These are phyloP conservation scores for Penicillium olsonii DNA, from an alignment of 2,329 filamentous ascomycete genomes.

Conservation along the genomic window DNA sequence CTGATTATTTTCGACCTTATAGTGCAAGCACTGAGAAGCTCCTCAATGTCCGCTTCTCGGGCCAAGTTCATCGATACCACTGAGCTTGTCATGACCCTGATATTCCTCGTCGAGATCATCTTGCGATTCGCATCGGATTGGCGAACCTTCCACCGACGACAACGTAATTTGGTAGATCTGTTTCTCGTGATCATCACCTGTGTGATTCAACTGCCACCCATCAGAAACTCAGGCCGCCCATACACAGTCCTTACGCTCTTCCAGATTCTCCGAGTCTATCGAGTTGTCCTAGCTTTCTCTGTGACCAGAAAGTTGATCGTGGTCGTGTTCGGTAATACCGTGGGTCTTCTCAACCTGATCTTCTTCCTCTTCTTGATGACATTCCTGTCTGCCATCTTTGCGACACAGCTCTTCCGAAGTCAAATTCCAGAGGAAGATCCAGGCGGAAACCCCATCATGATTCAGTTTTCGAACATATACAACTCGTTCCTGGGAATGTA, in stretches of 20 bases:
- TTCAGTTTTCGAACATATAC: slow-evolving; percentile 87
- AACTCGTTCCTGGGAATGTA: slow-evolving; percentile 99
- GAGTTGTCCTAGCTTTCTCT: slow-evolving; percentile 84
- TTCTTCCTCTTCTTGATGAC: slow-evolving; percentile 95
- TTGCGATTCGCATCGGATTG: slow-evolving; percentile 77
- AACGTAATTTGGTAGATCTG: slow-evolving; percentile 78
- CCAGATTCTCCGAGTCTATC: slow-evolving; percentile 88
- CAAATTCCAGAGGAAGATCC: slow-evolving; percentile 69
- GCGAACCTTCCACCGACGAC: slow-evolving; percentile 73
- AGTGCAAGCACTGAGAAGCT: slow-evolving; percentile 74
- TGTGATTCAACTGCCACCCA: slow-evolving; percentile 80
- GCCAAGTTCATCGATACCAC: slow-evolving; percentile 67
- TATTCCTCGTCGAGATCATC: slow-evolving; percentile 79
- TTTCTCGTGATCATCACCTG: slow-evolving; percentile 77
- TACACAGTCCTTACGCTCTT: slow-evolving; percentile 93
- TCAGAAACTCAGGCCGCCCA: slow-evolving; percentile 67
- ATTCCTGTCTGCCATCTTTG: slow-evolving; percentile 90
- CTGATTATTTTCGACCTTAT: slow-evolving; percentile 81
- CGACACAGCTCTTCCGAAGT: slow-evolving; percentile 87
- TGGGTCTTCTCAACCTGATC: slow-evolving; percentile 91
- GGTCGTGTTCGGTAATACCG: slow-evolving; percentile 85
- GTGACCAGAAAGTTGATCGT: slow-evolving; percentile 83
- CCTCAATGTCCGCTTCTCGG: slow-evolving; percentile 67
- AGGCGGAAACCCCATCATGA: slow-evolving; percentile 62
- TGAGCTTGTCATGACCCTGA: slow-evolving; percentile 73